Base-by-base conservation (phyloP, 257 asterid species). In the Nyctanthes arbortristis region DNA sequence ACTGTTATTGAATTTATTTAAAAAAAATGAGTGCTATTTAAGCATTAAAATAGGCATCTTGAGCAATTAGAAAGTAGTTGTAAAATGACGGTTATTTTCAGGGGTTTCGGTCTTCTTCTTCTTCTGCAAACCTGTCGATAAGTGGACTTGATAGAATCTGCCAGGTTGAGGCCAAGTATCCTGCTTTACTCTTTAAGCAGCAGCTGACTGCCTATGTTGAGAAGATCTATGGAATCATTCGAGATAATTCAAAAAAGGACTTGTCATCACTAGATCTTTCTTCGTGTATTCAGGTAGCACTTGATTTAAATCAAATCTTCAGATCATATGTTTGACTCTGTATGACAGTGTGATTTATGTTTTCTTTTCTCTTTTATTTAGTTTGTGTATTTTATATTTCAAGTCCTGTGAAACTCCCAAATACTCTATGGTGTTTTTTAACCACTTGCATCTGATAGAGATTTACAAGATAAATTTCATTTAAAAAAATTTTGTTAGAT, bases 161-260 rank as follows among this genome's bases (percentile, higher is more conserved):
- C n/a, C 94, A 83, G 74, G 91, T 92, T 66, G 98, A 92, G 75
- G 87, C 94, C 73, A 87, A 88, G 80, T 79, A 81, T 77, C 96
- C 98, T 7, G 98, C 98, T 79, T 47, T 82, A 69, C 92, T 92
- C 75, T 92, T 92, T 82, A 86, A 92, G 89, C 87, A 84, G 77
- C 98, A 92, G 78, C 89, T 92, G 69, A 86, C 85, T 67, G 97
- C 96, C 68, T 92, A 92, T 69, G 88, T 92, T 27, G 97, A 89
- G 74, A 92, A 88, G 82, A 88, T 89, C 11, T 92, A 81, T 37
- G 98, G 98, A 72, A 88, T 92, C 75, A 73, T 88, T 77, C 87
- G 96, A 66, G 98, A 92, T 59, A 84, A 88, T 69, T 63, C 85
- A 78, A 92, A 86, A 80, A 88, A 68, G 68, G 96, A 92, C 47